These are phyloP conservation scores for Nannizziopsis arthrosporioides DNA, from an alignment of 2,329 filamentous ascomycete genomes.

Conservation along the genomic window DNA sequence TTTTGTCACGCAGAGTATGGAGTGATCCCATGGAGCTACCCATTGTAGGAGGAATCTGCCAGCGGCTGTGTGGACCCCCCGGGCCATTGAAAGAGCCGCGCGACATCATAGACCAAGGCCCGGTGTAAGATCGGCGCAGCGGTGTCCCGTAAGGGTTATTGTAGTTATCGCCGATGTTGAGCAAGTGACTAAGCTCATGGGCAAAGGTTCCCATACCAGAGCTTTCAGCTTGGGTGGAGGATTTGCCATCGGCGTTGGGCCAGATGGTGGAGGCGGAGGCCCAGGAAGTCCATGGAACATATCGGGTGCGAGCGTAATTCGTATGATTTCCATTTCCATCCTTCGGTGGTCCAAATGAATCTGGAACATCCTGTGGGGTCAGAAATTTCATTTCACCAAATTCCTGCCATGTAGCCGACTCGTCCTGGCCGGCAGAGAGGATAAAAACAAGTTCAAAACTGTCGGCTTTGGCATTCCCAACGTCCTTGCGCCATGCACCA, in stretches of 20 bases:
- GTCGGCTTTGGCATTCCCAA: slow-evolving; percentile 14
- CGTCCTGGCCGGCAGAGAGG: slow-evolving; percentile 16
- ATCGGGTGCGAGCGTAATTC: slow-evolving; percentile 14
- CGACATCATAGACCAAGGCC: slow-evolving; percentile 17
- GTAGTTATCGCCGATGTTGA: slow-evolving; percentile 16
- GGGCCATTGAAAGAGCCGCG: slow-evolving; percentile 16
- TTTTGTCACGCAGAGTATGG: slow-evolving; percentile 15
- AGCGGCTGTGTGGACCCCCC: slow-evolving; percentile 15
- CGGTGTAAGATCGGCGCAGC: slow-evolving; percentile 12
- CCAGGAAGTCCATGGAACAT: slow-evolving; percentile 16
- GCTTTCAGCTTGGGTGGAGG: slow-evolving; percentile 16
- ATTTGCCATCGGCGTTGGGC: slow-evolving; percentile 15
- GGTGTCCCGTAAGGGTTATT: slow-evolving; percentile 15
- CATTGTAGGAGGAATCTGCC: slow-evolving; percentile 13
- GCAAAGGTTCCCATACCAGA: slow-evolving; percentile 16
- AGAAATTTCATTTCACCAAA: slow-evolving; percentile 16
- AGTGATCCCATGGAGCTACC: slow-evolving; percentile 15
- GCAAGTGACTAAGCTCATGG: slow-evolving; percentile 17
- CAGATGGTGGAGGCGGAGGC: slow-evolving; percentile 15
- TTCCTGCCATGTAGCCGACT: slow-evolving; percentile 16
- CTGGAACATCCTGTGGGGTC: slow-evolving; percentile 12
- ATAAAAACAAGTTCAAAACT: slow-evolving; percentile 16
- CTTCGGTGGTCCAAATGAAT: slow-evolving; percentile 11
- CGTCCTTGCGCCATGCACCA: slow-evolving; percentile 14
- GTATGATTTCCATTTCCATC: slow-evolving; percentile 4